Evolutionary conservation across 139 green algal genomes (phyloP), one percentile per base, ranked within the genome.

Genomic region (Pleodorina starrii): DNA sequence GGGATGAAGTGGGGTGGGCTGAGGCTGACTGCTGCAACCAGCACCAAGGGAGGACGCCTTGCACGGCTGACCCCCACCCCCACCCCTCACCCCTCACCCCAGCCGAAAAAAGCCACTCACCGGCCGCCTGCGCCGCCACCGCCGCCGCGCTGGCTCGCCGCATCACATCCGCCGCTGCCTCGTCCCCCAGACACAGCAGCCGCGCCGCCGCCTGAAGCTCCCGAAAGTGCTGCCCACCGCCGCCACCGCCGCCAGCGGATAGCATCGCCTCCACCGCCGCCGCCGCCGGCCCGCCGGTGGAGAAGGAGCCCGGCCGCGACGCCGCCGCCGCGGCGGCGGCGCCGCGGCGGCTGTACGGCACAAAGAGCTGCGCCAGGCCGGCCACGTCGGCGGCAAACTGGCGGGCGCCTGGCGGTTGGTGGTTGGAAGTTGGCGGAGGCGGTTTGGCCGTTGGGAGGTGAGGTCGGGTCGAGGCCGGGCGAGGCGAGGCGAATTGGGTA

Each of bases 91-190:
- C 16, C 63, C 2, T 73, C 11, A 2, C 2, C 16, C 2, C 63
- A 38, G n/a, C 12, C 63, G 32, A 1, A 38, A 16, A 35, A 11
- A n/a, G n/a, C n/a, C n/a, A n/a, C 54, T 66, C 23, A 69, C 78
- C 78, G 32, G 76, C 78, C 44, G 50, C 51, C 50, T 69, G 50
- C 23, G 76, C 87, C 38, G 76, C 87, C 48, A 87, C 87, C 0
- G 76, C 76, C 16, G 66, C 59, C 12, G 63, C 48, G 50, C 77
- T 87, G 35, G 87, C 87, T 12, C 78, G 36, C 5, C 87, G 48
- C 85, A 93, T 86, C 59, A 90, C 86, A 19, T 89, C 85, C 25
- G 50, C 71, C n/a, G 90, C 85, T 23, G 89, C 71, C 57, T 91
- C 79, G 80, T 93, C 90, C 1, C 9, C 23, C 69, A 90, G 27